phyloP scores from a whole-genome alignment of 257 asterid species.

The Pogostemon cablin region DNA sequence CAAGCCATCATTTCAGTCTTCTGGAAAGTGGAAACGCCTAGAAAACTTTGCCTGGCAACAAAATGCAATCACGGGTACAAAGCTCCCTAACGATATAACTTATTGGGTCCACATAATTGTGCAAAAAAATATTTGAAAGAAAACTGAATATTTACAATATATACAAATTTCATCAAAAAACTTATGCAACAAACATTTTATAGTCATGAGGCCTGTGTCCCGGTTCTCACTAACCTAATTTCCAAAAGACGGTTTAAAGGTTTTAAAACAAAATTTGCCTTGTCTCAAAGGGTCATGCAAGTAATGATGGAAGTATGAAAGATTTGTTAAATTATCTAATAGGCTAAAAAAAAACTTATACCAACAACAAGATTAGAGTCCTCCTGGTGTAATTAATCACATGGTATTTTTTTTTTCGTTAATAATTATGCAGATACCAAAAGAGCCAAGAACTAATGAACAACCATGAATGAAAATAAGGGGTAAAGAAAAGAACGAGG shows the following conservation, averaged over 20 bases:
- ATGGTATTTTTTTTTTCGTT: conserved; percentile 9
- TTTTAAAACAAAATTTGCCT: conserved; percentile 1
- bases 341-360: neutral
- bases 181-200: conserved; percentile 26
- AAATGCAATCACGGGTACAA: conserved; percentile 47
- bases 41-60: conserved; percentile 65
- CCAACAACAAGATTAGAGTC: neutral
- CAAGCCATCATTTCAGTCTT: conserved; percentile 80
- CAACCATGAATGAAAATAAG: neutral
- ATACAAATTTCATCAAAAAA: conserved; percentile 32
- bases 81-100: conserved; percentile 50
- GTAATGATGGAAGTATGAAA: neutral
- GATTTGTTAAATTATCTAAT: neutral
- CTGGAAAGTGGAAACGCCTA: conserved; percentile 65
- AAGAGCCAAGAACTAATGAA: conserved; percentile 13
- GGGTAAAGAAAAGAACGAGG: conserved; percentile 26
- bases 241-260: neutral
- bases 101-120: conserved; percentile 43
- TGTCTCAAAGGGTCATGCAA: neutral
- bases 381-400: neutral
- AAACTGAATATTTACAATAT: conserved; percentile 33
- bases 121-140: conserved; percentile 38
- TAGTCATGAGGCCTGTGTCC: conserved; percentile 11
- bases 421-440: conserved; percentile 7
- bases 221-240: conserved; percentile 27